These are phyloP conservation scores for Prunus dulcis DNA, from an alignment of 306 rosid species.

Conservation along the genomic window DNA sequence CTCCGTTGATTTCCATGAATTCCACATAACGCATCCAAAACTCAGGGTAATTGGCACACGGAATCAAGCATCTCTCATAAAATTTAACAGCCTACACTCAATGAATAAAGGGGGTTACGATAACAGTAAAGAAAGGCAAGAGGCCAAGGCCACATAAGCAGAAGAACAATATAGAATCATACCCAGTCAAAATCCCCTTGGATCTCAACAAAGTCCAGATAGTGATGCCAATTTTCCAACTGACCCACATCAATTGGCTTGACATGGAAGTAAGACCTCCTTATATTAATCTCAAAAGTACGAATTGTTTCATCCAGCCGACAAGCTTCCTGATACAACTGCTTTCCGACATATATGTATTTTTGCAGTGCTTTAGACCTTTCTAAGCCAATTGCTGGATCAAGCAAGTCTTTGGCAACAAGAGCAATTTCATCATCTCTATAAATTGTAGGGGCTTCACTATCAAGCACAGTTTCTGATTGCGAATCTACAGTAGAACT, in stretches of 20 bases:
- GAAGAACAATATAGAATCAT: constrained; percentile 29
- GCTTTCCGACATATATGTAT: constrained; percentile 59
- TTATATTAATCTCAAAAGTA: constrained; percentile 63
- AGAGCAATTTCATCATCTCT: constrained; percentile 41
- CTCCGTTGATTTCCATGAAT: constrained; percentile 86
- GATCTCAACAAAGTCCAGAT: constrained; percentile 81
- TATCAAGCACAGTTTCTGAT: constrained; percentile 44
- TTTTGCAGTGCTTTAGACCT: constrained; percentile 56
- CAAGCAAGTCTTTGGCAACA: constrained; percentile 56
- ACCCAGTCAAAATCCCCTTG: constrained; percentile 95
- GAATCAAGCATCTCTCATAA: constrained; percentile 89
- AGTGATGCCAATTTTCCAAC: constrained; percentile 83
- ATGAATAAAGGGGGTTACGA: constrained; percentile 24
- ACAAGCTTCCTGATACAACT: constrained; percentile 59
- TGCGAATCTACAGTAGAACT: constrained; percentile 32
- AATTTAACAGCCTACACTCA: constrained; percentile 69
- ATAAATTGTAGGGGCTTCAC: constrained; percentile 34
- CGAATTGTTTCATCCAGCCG: constrained; percentile 48
- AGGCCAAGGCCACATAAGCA: constrained; percentile 18
- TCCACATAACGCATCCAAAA: constrained; percentile 93
- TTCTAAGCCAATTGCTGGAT: constrained; percentile 48
- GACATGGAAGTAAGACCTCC: constrained; percentile 71
- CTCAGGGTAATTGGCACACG: constrained; percentile 88
- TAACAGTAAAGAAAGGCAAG: background rate
- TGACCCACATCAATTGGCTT: constrained; percentile 59